Percentiles rank a stretch among this genome's conserved stretches.
Conservation (phyloP, 2,329 filamentous ascomycete genomes). For the Alternaria novae-zelandiae region DNA sequence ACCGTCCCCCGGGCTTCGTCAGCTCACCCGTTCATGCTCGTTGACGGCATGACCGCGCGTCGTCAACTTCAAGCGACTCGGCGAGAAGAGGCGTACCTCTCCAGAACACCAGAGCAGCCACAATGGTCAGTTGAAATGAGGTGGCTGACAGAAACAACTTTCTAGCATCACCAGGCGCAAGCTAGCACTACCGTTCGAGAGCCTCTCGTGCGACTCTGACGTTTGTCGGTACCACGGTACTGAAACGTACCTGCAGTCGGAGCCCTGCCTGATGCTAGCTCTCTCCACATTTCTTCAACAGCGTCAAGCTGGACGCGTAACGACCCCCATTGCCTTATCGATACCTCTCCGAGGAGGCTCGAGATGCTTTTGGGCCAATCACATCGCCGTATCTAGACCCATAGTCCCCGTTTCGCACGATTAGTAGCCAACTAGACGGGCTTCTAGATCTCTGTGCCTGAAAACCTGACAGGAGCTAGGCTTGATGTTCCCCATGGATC, state of each 20-base stretch:
- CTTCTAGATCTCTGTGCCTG: conserved; percentile 14
- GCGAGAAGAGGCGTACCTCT: neutral
- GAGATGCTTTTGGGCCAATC: conserved; percentile 28
- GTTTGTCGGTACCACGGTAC: conserved; percentile 12
- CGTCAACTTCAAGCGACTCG: conserved; percentile 1
- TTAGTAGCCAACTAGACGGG: conserved; percentile 12
- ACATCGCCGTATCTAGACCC: conserved; percentile 7
- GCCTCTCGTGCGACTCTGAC: conserved; percentile 2
- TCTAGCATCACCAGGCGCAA: neutral
- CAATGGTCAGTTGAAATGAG: neutral
- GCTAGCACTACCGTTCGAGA: neutral
- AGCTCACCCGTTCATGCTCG: conserved; percentile 23
- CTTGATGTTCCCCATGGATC: conserved; percentile 10
- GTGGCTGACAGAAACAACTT: conserved; percentile 3
- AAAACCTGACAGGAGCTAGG: conserved; percentile 13
- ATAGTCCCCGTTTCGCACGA: conserved; percentile 20
- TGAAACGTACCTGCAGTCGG: conserved; percentile 29
- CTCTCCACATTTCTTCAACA: conserved; percentile 41
- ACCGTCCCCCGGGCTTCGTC: conserved; percentile 23
- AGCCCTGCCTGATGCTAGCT: conserved; percentile 23
- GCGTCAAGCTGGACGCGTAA: conserved; percentile 42
- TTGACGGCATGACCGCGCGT: conserved; percentile 11
- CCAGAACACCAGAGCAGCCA: neutral
- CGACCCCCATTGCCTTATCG: conserved; percentile 29
- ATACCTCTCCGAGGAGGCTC: conserved; percentile 20